Evolutionary conservation across 495 filamentous ascomycete genomes (phyloP).

Genomic region (Podospora bellae-mahoneyi): DNA sequence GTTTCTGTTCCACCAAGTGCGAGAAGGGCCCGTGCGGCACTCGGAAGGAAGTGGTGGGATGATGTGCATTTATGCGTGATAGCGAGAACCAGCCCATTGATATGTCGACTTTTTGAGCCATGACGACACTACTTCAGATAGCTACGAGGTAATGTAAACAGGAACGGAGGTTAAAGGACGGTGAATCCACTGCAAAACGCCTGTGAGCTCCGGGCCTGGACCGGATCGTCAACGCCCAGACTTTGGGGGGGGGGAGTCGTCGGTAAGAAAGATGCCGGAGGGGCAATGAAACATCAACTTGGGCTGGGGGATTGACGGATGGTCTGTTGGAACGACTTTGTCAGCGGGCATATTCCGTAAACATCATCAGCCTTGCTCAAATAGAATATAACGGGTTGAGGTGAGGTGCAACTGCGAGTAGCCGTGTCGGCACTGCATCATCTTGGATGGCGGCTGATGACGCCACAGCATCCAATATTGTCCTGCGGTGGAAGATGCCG

Average conservation of each 20-base stretch:
- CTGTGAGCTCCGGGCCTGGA: slow-evolving; percentile 6
- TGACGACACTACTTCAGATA: not conserved
- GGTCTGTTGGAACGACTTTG: not conserved
- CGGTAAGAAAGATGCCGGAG: slow-evolving; percentile 8
- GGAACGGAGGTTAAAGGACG: not conserved
- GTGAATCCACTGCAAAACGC: not conserved
- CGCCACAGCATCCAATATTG: not conserved
- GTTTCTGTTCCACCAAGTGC: not conserved
- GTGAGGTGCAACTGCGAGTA: not conserved
- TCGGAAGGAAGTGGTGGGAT: not conserved
- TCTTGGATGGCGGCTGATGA: not conserved
- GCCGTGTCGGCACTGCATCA: slow-evolving; percentile 7
- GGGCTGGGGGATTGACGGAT: not conserved
- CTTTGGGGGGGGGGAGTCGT: not conserved
- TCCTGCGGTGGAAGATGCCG: not conserved
- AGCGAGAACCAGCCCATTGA: not conserved
- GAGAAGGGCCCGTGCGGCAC: slow-evolving; percentile 1
- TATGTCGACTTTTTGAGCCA: not conserved
- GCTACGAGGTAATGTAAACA: not conserved
- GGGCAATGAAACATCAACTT: slow-evolving; percentile 11
- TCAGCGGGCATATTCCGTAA: not conserved
- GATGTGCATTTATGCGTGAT: not conserved
- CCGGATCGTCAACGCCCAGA: slow-evolving; percentile 9
- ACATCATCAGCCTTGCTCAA: slow-evolving; percentile 1
- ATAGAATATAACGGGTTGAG: not conserved